These are phyloP conservation scores for Tolypocladium pustulatum DNA, from an alignment of 2,329 filamentous ascomycete genomes.

Conservation along the genomic window DNA sequence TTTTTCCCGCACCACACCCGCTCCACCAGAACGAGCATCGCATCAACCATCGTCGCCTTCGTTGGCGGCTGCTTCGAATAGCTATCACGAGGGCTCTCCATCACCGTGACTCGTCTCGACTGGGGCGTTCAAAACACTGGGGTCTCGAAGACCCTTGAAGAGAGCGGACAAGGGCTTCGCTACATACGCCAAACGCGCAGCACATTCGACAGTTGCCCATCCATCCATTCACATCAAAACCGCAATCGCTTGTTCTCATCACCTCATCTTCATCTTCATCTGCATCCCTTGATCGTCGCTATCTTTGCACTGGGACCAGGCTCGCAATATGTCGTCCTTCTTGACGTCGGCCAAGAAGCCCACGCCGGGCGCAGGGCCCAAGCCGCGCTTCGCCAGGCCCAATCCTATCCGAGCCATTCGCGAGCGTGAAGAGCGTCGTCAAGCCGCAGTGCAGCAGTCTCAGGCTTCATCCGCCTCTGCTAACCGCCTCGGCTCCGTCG, in stretches of 20 bases:
- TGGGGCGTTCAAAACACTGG: background rate
- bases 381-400: conserved; percentile 31
- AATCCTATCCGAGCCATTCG: conserved; percentile 41
- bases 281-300: too few relatives aligned
- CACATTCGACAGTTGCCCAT: background rate
- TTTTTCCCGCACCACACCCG: background rate
- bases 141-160: background rate
- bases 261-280: background rate
- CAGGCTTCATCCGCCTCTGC: conserved; percentile 16
- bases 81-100: background rate
- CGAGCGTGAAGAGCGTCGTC: conserved; percentile 36
- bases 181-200: background rate
- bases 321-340: conserved; percentile 33
- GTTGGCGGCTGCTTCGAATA: background rate
- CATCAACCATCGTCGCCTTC: background rate
- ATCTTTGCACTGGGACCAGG: too few relatives aligned
- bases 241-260: background rate
- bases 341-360: conserved; percentile 29
- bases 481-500: conserved; percentile 18
- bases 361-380: conserved; percentile 15
- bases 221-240: background rate
- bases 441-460: conserved; percentile 16
- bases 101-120: background rate
- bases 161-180: background rate
- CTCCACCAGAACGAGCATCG: background rate